Evolutionary conservation across 179 eudicot genomes (phyloP).

Genomic region (Vitellaria paradoxa): DNA sequence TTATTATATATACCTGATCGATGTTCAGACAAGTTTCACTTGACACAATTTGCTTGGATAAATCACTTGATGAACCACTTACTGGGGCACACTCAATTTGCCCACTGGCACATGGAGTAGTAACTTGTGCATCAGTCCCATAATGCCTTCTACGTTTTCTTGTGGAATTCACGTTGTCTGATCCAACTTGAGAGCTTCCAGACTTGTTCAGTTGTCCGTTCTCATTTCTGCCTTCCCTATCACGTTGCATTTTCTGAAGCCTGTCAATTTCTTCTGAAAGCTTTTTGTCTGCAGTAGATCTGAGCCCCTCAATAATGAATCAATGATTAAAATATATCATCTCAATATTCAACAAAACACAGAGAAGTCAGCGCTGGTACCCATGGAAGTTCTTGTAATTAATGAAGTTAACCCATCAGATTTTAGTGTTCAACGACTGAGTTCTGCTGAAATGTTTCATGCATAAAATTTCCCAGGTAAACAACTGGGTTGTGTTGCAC

Average conservation of each 20-base stretch:
- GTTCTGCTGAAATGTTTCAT: not conserved
- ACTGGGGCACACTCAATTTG: constrained; percentile 16
- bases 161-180: constrained; percentile 25
- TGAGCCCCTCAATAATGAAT: constrained; percentile 5
- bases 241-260: constrained; percentile 37
- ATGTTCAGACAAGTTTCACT: constrained; percentile 8
- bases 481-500: not conserved
- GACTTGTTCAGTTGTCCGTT: constrained; percentile 21
- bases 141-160: constrained; percentile 52
- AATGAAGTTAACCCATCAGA: not conserved
- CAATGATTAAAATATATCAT: not conserved
- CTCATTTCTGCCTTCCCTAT: constrained; percentile 29
- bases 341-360: not conserved
- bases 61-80: constrained; percentile 19
- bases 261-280: constrained; percentile 57
- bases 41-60: constrained; percentile 21
- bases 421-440: not conserved
- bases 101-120: constrained; percentile 15
- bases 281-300: constrained; percentile 44
- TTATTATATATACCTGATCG: constrained; percentile 30
- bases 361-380: not conserved
- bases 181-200: constrained; percentile 27
- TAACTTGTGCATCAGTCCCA: constrained; percentile 23
- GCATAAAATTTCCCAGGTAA: not conserved
- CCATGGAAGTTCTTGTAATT: not conserved